Conservation (phyloP, 2,329 filamentous ascomycete species). For the Colletotrichum lini region DNA sequence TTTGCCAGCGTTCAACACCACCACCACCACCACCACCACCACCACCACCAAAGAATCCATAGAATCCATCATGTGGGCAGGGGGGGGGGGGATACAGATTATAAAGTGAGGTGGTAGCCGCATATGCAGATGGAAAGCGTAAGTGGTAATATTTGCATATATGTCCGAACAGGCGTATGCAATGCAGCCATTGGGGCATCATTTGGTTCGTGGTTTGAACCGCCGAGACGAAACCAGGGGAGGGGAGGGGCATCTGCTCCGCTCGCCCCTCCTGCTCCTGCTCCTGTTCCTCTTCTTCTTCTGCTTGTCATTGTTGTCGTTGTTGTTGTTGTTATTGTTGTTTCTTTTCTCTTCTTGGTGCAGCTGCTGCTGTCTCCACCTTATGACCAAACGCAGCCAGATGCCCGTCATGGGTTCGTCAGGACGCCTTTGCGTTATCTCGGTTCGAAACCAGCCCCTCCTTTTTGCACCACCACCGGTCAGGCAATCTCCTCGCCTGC, state of each 20-base stretch:
- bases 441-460: slow-evolving; percentile 1
- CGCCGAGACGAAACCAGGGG: slow-evolving; percentile 5
- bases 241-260: slow-evolving; percentile 1
- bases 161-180: slow-evolving; percentile 16
- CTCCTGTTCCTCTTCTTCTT: slow-evolving; percentile 14
- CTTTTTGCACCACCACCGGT: slow-evolving; percentile 16
- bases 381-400: not conserved
- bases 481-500: not conserved
- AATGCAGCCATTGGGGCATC: slow-evolving; percentile 12
- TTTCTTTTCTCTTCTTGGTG: slow-evolving; percentile 26
- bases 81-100: slow-evolving; percentile 2
- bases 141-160: slow-evolving; percentile 30
- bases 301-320: too few species aligned
- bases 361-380: slow-evolving; percentile 18
- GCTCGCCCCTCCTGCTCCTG: too few species aligned
- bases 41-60: too few species aligned
- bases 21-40: not conserved
- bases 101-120: slow-evolving; percentile 13
- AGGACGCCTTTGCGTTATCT: slow-evolving; percentile 27
- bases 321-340: not conserved
- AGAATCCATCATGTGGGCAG: not conserved
- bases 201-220: slow-evolving; percentile 15
- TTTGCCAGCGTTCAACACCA: slow-evolving; percentile 13
- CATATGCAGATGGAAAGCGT: slow-evolving; percentile 29
- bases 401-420: slow-evolving; percentile 17